Percentiles rank a stretch among this genome's conserved stretches.
phyloP scores from a whole-genome alignment of 1,284 basidiomycete species.

The Microbotryomycetes sp. region DNA sequence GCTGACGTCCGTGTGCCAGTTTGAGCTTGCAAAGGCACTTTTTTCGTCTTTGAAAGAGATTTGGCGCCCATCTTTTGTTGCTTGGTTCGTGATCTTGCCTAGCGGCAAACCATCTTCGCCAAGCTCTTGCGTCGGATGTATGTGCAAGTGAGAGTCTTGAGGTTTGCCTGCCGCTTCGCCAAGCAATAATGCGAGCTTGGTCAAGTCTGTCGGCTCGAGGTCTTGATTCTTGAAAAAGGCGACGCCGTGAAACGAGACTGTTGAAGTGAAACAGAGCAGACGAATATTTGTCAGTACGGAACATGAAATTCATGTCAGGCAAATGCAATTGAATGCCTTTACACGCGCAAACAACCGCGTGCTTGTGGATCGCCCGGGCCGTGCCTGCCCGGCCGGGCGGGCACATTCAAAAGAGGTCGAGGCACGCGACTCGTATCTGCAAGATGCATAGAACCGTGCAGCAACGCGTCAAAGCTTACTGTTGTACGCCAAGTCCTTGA shows the following conservation, averaged over 20 bases:
- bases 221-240: conserved; percentile 61
- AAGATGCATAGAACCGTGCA: not conserved
- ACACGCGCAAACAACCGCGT: not conserved
- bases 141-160: conserved; percentile 51
- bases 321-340: too few relatives aligned
- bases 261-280: conserved; percentile 17
- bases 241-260: conserved; percentile 59
- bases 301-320: too few relatives aligned
- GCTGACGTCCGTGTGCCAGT: conserved; percentile 52
- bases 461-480: conserved; percentile 13
- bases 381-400: too few relatives aligned
- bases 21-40: conserved; percentile 14
- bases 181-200: conserved; percentile 46
- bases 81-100: conserved; percentile 31
- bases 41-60: conserved; percentile 31
- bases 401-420: too few relatives aligned
- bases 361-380: not conserved
- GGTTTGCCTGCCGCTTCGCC: conserved; percentile 57
- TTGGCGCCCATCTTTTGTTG: conserved; percentile 15
- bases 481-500: conserved; percentile 19
- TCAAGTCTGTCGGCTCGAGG: conserved; percentile 40
- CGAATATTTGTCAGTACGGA: too few relatives aligned
- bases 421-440: not conserved
- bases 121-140: conserved; percentile 55
- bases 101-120: conserved; percentile 37